Evolutionary conservation across 371 early-diverging fungal genomes (phyloP).

Genomic region (Saksenaea vasiformis): DNA sequence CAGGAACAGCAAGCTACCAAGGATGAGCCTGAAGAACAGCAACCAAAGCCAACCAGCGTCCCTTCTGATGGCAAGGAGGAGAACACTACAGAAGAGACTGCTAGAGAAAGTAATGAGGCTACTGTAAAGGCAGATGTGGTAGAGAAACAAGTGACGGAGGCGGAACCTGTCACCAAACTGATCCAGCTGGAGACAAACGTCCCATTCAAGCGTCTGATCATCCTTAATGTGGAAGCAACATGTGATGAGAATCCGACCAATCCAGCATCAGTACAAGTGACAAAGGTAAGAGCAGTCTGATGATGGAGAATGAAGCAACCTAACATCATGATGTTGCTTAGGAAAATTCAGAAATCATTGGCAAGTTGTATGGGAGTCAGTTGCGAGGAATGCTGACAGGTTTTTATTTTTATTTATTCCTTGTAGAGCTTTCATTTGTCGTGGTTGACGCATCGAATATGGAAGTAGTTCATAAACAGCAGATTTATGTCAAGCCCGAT

Average conservation of each 20-base stretch:
- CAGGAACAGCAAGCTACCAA: neutral
- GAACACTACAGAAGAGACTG: neutral
- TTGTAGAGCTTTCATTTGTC: slow-evolving; percentile 43
- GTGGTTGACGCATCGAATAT: slow-evolving; percentile 41
- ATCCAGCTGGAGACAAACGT: slow-evolving; percentile 22
- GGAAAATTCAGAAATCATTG: slow-evolving; percentile 52
- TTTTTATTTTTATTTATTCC: slow-evolving; percentile 4
- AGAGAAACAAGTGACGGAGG: neutral
- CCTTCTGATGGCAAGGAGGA: neutral
- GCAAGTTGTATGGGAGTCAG: slow-evolving; percentile 18
- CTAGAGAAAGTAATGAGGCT: neutral
- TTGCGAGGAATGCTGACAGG: neutral
- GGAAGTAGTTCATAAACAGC: slow-evolving; percentile 59
- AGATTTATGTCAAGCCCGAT: slow-evolving; percentile 68
- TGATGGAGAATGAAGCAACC: neutral
- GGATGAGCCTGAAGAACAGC: neutral
- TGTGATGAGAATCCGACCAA: slow-evolving; percentile 72
- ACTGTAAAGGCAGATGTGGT: neutral
- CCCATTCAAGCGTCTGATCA: slow-evolving; percentile 63
- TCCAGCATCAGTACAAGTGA: slow-evolving; percentile 63
- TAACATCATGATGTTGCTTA: slow-evolving; percentile 8
- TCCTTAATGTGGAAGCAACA: slow-evolving; percentile 73
- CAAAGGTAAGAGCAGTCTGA: slow-evolving; percentile 38
- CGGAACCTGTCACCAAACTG: neutral
- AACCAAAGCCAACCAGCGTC: neutral